Conservation (phyloP, 768 basidiomycete genomes). For the Jaapia argillacea region DNA sequence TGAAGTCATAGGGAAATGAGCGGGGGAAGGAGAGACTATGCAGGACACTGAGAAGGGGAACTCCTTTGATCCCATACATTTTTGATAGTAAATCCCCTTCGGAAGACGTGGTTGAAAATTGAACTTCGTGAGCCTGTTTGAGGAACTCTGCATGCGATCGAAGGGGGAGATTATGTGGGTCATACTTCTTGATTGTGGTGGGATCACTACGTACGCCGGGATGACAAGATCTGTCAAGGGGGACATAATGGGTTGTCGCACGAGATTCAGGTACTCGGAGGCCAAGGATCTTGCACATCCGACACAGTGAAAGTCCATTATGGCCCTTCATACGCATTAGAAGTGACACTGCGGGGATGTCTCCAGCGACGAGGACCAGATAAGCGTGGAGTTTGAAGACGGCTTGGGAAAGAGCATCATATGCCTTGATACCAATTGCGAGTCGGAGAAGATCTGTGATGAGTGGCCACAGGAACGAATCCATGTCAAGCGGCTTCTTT, state of each 20-base stretch:
- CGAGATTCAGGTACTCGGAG: constrained; percentile 9
- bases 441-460: constrained; percentile 25
- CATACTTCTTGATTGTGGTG: constrained; percentile 5
- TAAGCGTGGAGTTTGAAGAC: constrained; percentile 21
- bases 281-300: constrained; percentile 25
- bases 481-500: constrained; percentile 28
- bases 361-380: constrained; percentile 19
- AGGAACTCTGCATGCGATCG: constrained; percentile 10
- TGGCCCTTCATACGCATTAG: constrained; percentile 31
- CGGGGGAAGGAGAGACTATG: constrained; percentile 8
- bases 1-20: constrained; percentile 18
- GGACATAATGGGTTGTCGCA: constrained; percentile 18
- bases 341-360: constrained; percentile 22
- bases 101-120: constrained; percentile 2
- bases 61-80: constrained; percentile 13
- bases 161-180: constrained; percentile 8
- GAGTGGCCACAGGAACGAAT: constrained; percentile 27
- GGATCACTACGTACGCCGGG: constrained; percentile 7
- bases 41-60: constrained; percentile 3
- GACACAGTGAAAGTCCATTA: constrained; percentile 27
- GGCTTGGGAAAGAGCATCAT: constrained; percentile 14
- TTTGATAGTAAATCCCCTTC: constrained; percentile 8
- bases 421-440: constrained; percentile 25
- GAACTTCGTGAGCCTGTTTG: constrained; percentile 4
- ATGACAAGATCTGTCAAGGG: constrained; percentile 13